phyloP scores from a whole-genome alignment of 1,284 basidiomycete species.

The Chalciporus sp. region DNA sequence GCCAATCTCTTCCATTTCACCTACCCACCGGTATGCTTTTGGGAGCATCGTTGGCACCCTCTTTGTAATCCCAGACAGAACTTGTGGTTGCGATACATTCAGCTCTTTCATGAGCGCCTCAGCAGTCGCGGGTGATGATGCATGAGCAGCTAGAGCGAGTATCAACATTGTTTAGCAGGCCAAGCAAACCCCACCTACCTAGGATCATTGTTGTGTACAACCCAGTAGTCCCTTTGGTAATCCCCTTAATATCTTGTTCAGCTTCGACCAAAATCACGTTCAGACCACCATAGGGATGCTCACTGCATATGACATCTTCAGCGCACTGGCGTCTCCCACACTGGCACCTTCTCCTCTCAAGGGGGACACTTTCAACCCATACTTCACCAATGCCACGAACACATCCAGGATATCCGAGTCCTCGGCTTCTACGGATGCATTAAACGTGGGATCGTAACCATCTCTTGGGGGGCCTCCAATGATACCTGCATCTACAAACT shows the following conservation, averaged over 20 bases:
- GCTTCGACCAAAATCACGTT: neutral
- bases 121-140: conserved; percentile 59
- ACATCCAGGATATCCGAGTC: conserved; percentile 42
- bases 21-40: conserved; percentile 62
- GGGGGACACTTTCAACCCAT: conserved; percentile 49
- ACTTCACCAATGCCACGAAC: conserved; percentile 44
- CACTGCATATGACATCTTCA: conserved; percentile 68
- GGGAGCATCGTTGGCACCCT: conserved; percentile 52
- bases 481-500: conserved; percentile 60
- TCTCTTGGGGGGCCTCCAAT: conserved; percentile 56
- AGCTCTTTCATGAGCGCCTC: conserved; percentile 54
- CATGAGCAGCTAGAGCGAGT: conserved; percentile 47
- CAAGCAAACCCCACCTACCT: conserved; percentile 35
- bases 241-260: conserved; percentile 41
- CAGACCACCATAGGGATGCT: conserved; percentile 23
- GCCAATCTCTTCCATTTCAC: conserved; percentile 64
- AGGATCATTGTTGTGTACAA: conserved; percentile 60
- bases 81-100: conserved; percentile 45
- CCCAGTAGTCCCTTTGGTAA: conserved; percentile 57
- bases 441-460: conserved; percentile 55
- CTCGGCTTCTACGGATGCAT: conserved; percentile 46
- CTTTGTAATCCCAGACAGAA: conserved; percentile 43
- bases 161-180: conserved; percentile 1
- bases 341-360: conserved; percentile 50
- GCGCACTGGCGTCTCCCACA: conserved; percentile 59